phyloP scores from a whole-genome alignment of 495 filamentous ascomycete species.

The Chaetomidium leptoderma region DNA sequence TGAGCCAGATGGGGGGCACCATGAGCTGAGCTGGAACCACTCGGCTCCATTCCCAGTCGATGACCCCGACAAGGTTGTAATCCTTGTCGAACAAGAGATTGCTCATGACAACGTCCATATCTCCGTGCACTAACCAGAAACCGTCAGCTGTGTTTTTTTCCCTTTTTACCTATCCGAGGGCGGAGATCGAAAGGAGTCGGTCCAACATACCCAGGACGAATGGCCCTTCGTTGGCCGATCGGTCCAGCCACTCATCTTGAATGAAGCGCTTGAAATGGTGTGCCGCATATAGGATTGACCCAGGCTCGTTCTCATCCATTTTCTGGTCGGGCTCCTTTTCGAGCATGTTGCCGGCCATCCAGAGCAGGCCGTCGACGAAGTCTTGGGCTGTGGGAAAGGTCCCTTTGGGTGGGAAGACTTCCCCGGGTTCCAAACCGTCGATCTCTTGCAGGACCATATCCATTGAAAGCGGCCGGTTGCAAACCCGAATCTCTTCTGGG shows the following conservation, averaged over 20 bases:
- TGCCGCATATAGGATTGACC: conserved; percentile 1
- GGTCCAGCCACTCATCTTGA: not conserved
- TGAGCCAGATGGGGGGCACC: conserved; percentile 7
- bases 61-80: conserved; percentile 1
- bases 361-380: not conserved
- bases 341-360: not conserved
- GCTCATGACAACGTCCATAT: not conserved
- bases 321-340: conserved; percentile 1
- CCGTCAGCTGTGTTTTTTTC: too few relatives aligned
- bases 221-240: not conserved
- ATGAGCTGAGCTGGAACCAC: conserved; percentile 6
- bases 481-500: not conserved
- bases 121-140: conserved; percentile 7
- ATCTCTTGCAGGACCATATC: not conserved
- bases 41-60: conserved; percentile 13
- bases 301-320: not conserved
- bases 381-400: not conserved
- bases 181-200: not conserved
- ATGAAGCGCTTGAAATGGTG: conserved; percentile 8
- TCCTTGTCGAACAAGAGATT: conserved; percentile 3
- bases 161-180: not conserved
- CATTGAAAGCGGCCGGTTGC: conserved; percentile 1
- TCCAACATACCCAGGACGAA: conserved; percentile 7
- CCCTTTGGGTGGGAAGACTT: not conserved
- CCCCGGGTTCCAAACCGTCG: conserved; percentile 1